These are phyloP conservation scores for Stereocaulon alpinum DNA, from an alignment of 495 filamentous ascomycete species.

Conservation along the genomic window DNA sequence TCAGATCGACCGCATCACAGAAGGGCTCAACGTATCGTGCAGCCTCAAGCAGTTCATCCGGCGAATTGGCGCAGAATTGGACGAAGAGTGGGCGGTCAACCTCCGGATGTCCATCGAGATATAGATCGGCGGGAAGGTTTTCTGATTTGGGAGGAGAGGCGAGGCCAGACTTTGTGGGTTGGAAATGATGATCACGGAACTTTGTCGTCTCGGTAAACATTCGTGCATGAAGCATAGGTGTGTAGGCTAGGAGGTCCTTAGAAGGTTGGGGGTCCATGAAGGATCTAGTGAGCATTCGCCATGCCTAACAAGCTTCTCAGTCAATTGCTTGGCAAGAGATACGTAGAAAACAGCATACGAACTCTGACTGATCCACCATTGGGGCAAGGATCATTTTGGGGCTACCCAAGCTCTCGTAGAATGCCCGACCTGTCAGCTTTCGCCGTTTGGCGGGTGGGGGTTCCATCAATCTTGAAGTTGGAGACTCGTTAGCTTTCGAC, in stretches of 20 bases:
- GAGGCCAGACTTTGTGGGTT: slow-evolving; percentile 45
- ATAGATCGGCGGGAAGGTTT: slow-evolving; percentile 26
- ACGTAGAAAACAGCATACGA: slow-evolving; percentile 47
- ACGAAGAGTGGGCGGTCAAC: slow-evolving; percentile 85
- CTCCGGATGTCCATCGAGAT: slow-evolving; percentile 75
- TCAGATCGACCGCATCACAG: slow-evolving; percentile 93
- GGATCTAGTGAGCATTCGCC: slow-evolving; percentile 88
- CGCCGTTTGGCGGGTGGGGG: slow-evolving; percentile 5
- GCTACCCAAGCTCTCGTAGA: slow-evolving; percentile 87
- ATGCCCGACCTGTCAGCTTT: slow-evolving; percentile 74
- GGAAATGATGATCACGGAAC: slow-evolving; percentile 68
- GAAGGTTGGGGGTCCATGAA: slow-evolving; percentile 59
- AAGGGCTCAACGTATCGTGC: slow-evolving; percentile 66
- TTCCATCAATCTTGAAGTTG: background rate
- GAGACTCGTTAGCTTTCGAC: background rate
- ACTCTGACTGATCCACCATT: slow-evolving; percentile 98
- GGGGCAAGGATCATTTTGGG: slow-evolving; percentile 86
- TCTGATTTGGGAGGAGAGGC: slow-evolving; percentile 15
- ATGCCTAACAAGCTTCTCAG: slow-evolving; percentile 51
- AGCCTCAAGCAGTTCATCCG: slow-evolving; percentile 63
- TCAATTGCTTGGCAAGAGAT: background rate
- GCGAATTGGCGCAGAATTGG: slow-evolving; percentile 92
- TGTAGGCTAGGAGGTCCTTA: slow-evolving; percentile 63
- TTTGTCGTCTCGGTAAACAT: slow-evolving; percentile 65
- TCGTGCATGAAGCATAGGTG: slow-evolving; percentile 89